A percentile compares a stretch with the other conserved stretches of the same genome.
Conservation (phyloP, 2,329 filamentous ascomycete genomes). For the Colletotrichum euphorbiae region DNA sequence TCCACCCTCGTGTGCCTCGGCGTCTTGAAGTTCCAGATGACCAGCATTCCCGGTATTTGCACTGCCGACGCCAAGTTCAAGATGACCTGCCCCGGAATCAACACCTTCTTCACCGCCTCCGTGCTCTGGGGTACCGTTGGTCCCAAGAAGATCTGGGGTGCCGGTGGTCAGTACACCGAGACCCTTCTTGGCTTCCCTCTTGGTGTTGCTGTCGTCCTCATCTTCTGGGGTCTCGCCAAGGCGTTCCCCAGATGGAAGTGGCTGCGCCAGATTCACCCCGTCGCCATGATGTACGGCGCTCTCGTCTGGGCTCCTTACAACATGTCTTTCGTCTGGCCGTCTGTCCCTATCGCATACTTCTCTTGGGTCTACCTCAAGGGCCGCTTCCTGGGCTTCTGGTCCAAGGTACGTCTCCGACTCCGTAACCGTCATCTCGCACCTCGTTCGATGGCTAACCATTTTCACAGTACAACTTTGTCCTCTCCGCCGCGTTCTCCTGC, state of each 20-base stretch:
- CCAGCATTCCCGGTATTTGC: constrained; percentile 52
- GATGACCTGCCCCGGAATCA: constrained; percentile 53
- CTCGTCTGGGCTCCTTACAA: constrained; percentile 59
- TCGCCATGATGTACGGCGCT: constrained; percentile 55
- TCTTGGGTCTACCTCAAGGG: constrained; percentile 61
- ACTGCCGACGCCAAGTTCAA: constrained; percentile 50
- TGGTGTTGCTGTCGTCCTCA: constrained; percentile 50
- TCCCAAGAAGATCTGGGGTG: constrained; percentile 52
- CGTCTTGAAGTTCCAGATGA: constrained; percentile 60
- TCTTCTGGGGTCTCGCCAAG: constrained; percentile 52
- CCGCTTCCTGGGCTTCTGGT: constrained; percentile 61
- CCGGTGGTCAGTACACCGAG: constrained; percentile 50
- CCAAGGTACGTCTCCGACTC: constrained; percentile 52
- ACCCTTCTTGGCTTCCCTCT: constrained; percentile 54
- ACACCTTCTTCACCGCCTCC: constrained; percentile 55
- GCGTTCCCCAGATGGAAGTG: constrained; percentile 47
- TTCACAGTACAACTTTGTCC: constrained; percentile 58
- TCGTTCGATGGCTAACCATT: constrained; percentile 7
- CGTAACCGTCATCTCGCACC: rapidly evolving
- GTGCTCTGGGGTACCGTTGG: constrained; percentile 57
- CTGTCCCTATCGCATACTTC: constrained; percentile 59
- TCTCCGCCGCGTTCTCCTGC: constrained; percentile 58
- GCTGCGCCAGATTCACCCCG: constrained; percentile 56
- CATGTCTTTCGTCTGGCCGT: constrained; percentile 60
- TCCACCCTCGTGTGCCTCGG: constrained; percentile 63